Base-by-base conservation (phyloP, 2,329 filamentous ascomycete species). In the Tolypocladium cylindrosporum region DNA sequence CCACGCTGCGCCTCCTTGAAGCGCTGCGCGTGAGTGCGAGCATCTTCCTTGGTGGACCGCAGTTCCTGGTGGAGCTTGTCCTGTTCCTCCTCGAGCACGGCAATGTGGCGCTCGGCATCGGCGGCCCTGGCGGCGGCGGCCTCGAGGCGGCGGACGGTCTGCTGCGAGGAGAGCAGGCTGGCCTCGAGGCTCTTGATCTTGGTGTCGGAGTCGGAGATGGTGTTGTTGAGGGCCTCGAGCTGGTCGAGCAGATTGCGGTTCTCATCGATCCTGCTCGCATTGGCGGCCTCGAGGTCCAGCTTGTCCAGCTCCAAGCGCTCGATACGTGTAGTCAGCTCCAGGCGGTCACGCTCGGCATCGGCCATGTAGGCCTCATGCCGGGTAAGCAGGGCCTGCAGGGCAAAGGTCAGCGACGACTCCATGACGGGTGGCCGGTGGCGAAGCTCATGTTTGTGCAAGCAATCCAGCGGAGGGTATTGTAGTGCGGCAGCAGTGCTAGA, bases 311-410 rank as follows among this genome's bases (percentile, higher is more conserved):
- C 90, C 56, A 99, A 79, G 62, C 80, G 80, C 65, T 89, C 86
- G 69, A 97, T 91, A 61, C 83, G 89, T 53, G 77, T 73, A 51
- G 83, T 81, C 74, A 97, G 85, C 61, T 87, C 83, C 61, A 80
- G 77, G 60, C 92, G 89, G 71, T 97, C 91, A 65, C 86, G 85
- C 77, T 96, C 91, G 60, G 92, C 91, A 72, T 96, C 91, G 65
- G 87, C 87, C 81, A 97, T 93, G 74, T 96, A 97, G 60, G 89
- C 86, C 78, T 97, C 92, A 82, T 99, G 92, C 67, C 93, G 88
- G 63, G 88, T 85, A 48, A 99, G 84, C 58, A 99, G 81, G 60
- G 91, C 91, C 94, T 97, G 86, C 59, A 88, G 74, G 57, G 82
- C 77, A 74, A 84, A 89, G 56, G 85, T 95, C 75, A 95, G 88